Evolutionary conservation across 202 grass and related monocot species (phyloP), one percentile per base, ranked within the genome.

Genomic region (Zizania palustris): DNA sequence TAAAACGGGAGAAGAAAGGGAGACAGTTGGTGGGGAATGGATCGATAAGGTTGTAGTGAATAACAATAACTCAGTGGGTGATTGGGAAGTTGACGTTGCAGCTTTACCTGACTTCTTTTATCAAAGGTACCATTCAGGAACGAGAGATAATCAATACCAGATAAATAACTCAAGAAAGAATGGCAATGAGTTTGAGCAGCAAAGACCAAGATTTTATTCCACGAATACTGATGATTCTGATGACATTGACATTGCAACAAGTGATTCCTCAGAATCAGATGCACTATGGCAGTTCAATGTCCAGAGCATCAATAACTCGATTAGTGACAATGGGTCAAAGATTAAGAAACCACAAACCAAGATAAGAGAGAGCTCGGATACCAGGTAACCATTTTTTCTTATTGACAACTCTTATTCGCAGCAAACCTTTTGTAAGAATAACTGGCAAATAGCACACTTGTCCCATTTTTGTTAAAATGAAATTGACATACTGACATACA

Each of bases 211-310:
- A 42, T 93, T 89, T 57, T 87, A 87, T 44, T 91, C 85, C 74
- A 84, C 74, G 40, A 88, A 91, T 76, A 93, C 92, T 13, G 96
- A 99, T 71, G 96, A 93, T 64, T 95, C 92, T 6, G 96, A 99
- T 87, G 96, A 99, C 61, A 81, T 95, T 73, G 96, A 98, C 72
- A 84, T 99, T 79, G 96, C 92, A 66, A 99, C 96, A 37, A 99
- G 96, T 72, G 96, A 99, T 90, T 99, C 96, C 66, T 99, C 96
- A 50, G 96, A 99, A 92, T 91, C 92, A 81, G 96, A 99, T 66
- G 87, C 88, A 71, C 81, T 90, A 34, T 99, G 96, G 96, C 96
- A 93, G 68, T 93, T 93, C 82, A 95, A 84, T 85, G 60, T 85
- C 54, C 87, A 89, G 82, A 95, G 77, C 78, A 83, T 87, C 53